Evolutionary conservation across 2,329 filamentous ascomycete species (phyloP).

Genomic region (Aspergillus niger): DNA sequence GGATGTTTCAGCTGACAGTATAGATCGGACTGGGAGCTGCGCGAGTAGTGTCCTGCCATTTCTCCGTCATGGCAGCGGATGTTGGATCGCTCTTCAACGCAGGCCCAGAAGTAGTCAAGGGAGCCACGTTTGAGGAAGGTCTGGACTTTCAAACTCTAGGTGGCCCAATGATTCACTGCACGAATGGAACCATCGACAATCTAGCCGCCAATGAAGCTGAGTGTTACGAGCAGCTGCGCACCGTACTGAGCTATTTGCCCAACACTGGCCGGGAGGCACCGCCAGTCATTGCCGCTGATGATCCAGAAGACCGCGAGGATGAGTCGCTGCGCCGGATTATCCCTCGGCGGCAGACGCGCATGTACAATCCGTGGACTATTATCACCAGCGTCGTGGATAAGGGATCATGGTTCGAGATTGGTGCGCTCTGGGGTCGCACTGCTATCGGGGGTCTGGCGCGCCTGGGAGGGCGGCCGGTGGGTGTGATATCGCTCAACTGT

Average conservation of each 20-base stretch:
- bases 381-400: slow-evolving; percentile 60
- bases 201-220: slow-evolving; percentile 61
- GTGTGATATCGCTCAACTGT: slow-evolving; percentile 62
- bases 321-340: slow-evolving; percentile 57
- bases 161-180: slow-evolving; percentile 63
- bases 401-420: slow-evolving; percentile 65
- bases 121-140: slow-evolving; percentile 66
- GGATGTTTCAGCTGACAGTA: neutral
- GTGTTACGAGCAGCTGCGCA: slow-evolving; percentile 63
- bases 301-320: slow-evolving; percentile 54
- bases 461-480: slow-evolving; percentile 59
- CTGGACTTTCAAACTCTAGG: slow-evolving; percentile 61
- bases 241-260: slow-evolving; percentile 60
- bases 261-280: slow-evolving; percentile 59
- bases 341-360: slow-evolving; percentile 59
- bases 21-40: slow-evolving; percentile 64
- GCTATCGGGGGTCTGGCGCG: slow-evolving; percentile 63
- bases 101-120: slow-evolving; percentile 63
- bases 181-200: slow-evolving; percentile 68
- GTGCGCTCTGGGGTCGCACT: slow-evolving; percentile 63
- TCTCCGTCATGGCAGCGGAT: slow-evolving; percentile 66
- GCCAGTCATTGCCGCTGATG: slow-evolving; percentile 50
- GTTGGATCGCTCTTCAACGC: slow-evolving; percentile 65
- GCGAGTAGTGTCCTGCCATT: slow-evolving; percentile 63
- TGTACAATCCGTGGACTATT: slow-evolving; percentile 62